Base-by-base conservation (phyloP, 2,329 filamentous ascomycete genomes). In the Ramularia collo-cygni region DNA sequence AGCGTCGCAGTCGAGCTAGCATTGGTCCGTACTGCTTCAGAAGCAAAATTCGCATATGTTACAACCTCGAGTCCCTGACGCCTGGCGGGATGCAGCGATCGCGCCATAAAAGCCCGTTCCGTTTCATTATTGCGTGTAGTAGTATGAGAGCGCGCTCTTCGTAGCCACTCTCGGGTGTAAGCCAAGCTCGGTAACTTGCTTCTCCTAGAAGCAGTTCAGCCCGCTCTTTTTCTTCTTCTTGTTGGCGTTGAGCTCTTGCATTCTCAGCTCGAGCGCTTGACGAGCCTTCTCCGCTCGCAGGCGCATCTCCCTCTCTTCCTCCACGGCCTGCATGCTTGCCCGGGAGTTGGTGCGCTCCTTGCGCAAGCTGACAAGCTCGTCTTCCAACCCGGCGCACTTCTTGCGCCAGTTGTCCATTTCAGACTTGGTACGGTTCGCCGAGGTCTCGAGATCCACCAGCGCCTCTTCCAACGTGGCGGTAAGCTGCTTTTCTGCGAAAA, bases 391-490 rank as follows among this genome's bases (percentile, higher is more conserved):
- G 57, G 71, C 70, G 27, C 86, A 87, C 59, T 92, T 89, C 70
- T 86, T 88, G 66, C 84, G 85, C 85, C 88, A 96, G 21, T 75
- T 77, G 38, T 96, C 92, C 62, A 86, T 83, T 64, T 98, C 92
- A 2, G 79, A 71, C 71, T 93, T 94, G 63, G 90, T 81, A 71
- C 90, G 90, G 65, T 90, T 93, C 56, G 85, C 88, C 54, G 93
- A 88, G 40, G 79, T 78, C 66, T 98, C 92, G 27, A 98, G 77
- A 56, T 98, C 92, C 2, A 87, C 90, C 19, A 98, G 78, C 5
- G 92, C 92, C 66, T 96, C 90, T 64, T 98, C 92, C 28, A 98
- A 76, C 2, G 90, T 96, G 34, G 86, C 83, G 1, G 90, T 98
- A 43, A 98, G 80, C 63, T 96, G 90, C 62, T 94, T 94, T 71